phyloP scores from a whole-genome alignment of 2,329 filamentous ascomycete species.

The Stachybotrys chartarum region DNA sequence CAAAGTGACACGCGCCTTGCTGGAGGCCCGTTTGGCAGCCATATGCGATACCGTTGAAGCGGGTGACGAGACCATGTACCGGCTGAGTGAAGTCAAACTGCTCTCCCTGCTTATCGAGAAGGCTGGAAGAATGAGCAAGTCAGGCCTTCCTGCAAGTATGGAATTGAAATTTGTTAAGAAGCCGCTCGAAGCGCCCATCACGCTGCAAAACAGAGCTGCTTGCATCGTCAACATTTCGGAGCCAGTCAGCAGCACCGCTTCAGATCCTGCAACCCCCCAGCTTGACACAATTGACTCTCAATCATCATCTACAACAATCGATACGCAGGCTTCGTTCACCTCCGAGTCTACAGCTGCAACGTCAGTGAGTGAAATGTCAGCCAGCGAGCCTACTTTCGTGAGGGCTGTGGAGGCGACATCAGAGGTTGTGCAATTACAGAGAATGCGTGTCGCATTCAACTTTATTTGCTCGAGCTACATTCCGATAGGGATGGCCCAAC shows the following conservation, averaged over 20 bases:
- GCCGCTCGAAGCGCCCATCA: slow-evolving; percentile 67
- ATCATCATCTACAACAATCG: slow-evolving; percentile 27
- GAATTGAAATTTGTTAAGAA: slow-evolving; percentile 78
- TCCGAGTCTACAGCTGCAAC: slow-evolving; percentile 37
- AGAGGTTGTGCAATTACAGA: slow-evolving; percentile 51
- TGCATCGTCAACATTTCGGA: slow-evolving; percentile 8
- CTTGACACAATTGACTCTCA: slow-evolving; percentile 32
- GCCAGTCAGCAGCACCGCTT: slow-evolving; percentile 7
- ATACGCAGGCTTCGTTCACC: slow-evolving; percentile 25
- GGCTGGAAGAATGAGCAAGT: slow-evolving; percentile 58
- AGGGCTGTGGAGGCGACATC: slow-evolving; percentile 38
- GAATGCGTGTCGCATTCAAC: slow-evolving; percentile 54
- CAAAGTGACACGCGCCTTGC: slow-evolving; percentile 35
- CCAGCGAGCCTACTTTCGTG: slow-evolving; percentile 23
- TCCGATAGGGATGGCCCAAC: slow-evolving; percentile 30
- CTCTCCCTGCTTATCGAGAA: slow-evolving; percentile 60
- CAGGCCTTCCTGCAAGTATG: slow-evolving; percentile 67
- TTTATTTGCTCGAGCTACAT: slow-evolving; percentile 61
- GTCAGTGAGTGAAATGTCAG: slow-evolving; percentile 27
- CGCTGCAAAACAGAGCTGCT: slow-evolving; percentile 57
- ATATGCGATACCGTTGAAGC: slow-evolving; percentile 80
- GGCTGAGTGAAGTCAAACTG: slow-evolving; percentile 68
- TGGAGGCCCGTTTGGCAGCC: slow-evolving; percentile 60
- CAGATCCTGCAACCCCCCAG: slow-evolving; percentile 11
- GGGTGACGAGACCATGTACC: slow-evolving; percentile 79